These are phyloP conservation scores for Pleochaeta shiraiana DNA, from an alignment of 2,329 filamentous ascomycete genomes.

Conservation along the genomic window DNA sequence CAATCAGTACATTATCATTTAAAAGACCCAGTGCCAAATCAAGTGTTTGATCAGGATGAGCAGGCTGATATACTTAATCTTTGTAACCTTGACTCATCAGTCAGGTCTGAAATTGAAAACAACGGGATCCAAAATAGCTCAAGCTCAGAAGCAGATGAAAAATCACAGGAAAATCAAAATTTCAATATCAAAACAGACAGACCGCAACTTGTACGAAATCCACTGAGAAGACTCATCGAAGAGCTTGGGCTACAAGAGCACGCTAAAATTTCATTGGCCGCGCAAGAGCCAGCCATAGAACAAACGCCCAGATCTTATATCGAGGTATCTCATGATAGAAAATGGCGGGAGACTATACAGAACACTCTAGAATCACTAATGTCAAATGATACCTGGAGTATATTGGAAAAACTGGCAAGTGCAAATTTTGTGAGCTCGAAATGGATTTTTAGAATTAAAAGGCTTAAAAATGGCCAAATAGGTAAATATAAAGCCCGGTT, in stretches of 20 bases:
- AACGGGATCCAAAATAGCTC: not conserved
- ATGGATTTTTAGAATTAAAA: conserved; percentile 1
- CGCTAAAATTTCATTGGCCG: not conserved
- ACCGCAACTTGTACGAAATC: not conserved
- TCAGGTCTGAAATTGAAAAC: not conserved
- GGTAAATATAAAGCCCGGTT: not conserved
- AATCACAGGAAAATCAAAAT: not conserved
- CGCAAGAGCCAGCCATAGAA: not conserved
- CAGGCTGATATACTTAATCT: no score
- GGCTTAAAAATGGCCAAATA: not conserved
- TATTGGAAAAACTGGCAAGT: not conserved
- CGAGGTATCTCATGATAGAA: not conserved
- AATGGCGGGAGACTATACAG: not conserved
- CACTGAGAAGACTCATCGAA: not conserved
- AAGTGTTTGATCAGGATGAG: no score
- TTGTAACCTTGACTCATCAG: not conserved
- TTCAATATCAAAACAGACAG: not conserved
- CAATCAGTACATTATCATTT: no score
- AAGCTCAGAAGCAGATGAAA: not conserved
- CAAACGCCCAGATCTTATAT: not conserved
- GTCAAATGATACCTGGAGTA: not conserved
- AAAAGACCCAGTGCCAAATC: no score
- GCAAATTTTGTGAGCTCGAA: conserved; percentile 1
- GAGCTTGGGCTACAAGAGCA: not conserved
- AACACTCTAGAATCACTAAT: not conserved